Percentiles rank a stretch among this genome's conserved stretches.
Conservation (phyloP, 257 asterid species). For the Plantago major region DNA sequence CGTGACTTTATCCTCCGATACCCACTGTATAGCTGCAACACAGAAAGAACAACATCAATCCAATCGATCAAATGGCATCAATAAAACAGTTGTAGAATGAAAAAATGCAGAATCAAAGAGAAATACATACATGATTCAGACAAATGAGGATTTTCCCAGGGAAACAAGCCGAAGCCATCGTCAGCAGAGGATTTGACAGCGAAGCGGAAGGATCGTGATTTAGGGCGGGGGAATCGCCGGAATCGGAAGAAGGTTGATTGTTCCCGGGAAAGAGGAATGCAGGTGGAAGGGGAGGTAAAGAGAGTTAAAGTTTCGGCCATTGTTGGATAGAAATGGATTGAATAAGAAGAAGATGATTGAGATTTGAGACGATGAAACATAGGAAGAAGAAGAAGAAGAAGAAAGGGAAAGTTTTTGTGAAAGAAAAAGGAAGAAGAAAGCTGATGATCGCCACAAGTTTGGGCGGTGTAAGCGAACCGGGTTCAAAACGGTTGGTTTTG, state of each 20-base stretch:
- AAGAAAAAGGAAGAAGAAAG: constrained; percentile 14
- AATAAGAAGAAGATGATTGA: background rate
- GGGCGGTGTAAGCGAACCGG: constrained; percentile 35
- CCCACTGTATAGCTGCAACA: constrained; percentile 77
- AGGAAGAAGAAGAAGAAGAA: constrained; percentile 11
- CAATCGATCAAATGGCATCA: constrained; percentile 1
- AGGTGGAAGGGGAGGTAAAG: constrained; percentile 43
- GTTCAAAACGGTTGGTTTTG: constrained; percentile 34
- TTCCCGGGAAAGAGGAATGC: constrained; percentile 38
- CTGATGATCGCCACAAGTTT: constrained; percentile 41
- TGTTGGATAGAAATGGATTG: background rate
- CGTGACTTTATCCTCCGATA: constrained; percentile 74
- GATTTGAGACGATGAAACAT: background rate
- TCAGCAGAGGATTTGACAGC: constrained; percentile 53
- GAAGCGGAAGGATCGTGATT: constrained; percentile 33
- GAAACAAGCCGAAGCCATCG: constrained; percentile 69
- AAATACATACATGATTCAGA: constrained; percentile 45
- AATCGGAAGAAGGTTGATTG: constrained; percentile 33
- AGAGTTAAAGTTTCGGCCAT: constrained; percentile 64
- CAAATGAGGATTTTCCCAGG: constrained; percentile 67
- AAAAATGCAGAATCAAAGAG: background rate
- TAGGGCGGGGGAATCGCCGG: constrained; percentile 27
- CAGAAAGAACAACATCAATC: background rate
- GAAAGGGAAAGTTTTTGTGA: background rate
- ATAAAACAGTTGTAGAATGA: background rate